Base-by-base conservation (phyloP, 1,139 yeast species). In the Geotrichum restrictum region DNA sequence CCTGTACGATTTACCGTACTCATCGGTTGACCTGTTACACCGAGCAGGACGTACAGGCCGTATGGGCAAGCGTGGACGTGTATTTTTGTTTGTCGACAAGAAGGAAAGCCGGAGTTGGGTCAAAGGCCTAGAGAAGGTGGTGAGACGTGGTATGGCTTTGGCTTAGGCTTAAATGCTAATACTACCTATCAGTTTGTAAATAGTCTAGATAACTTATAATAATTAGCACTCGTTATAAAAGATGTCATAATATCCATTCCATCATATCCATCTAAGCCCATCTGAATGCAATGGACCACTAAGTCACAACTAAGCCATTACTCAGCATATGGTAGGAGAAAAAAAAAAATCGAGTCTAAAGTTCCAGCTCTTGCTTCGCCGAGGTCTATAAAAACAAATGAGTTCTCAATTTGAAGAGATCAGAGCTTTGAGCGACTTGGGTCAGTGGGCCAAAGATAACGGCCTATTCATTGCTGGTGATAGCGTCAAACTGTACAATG, bases 1-100 rank as follows among this genome's bases (percentile, higher is more conserved):
- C 37, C 71, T 93, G 50, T 84, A 85, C 72, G 98, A 93, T 64
- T 79, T 89, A 48, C 98, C 98, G 3, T 77, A 79, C 53, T 83
- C 85, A 7, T 80, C 97, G 0, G 84, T 88, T 31, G 98, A 91
- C 68, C 74, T 93, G 55, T 81, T 93, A 19, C 98, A 93, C 65
- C 75, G 98, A 57, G 84, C 89, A 3, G 98, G 98, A 1, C 79
- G 98, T 70, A 93, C 98, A 0, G 98, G 97, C 3, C 75, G 98
- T 65, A 85, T 89, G 85, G 86, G 85, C 51, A 89, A 86, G 65
- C 77, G 85, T 42, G 98, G 98, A 16, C 77, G 96, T 57, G 96
- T 88, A 1, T 83, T 88, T 61, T 74, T 91, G 62, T 81, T 91
- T 55, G 77, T 78, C 37, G 85, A 84, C 61, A 82, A 82, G 59